Percentiles rank a stretch among this genome's conserved stretches.
Evolutionary conservation across 2,329 filamentous ascomycete genomes (phyloP).

Genomic region (Microsporum audouinii): DNA sequence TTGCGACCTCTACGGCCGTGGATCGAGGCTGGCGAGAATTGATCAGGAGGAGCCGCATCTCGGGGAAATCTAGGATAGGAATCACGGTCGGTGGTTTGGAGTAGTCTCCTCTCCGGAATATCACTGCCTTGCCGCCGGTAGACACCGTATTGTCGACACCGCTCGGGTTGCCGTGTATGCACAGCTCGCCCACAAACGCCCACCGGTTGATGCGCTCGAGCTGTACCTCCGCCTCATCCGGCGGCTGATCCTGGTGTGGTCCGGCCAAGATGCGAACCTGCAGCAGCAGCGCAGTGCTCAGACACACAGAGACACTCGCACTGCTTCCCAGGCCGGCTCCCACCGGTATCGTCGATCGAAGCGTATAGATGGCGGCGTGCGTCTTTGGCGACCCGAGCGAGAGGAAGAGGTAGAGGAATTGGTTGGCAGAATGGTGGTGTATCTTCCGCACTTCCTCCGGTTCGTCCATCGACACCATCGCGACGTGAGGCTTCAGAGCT

Average conservation of each 20-base stretch:
- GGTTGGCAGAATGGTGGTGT: constrained; percentile 66
- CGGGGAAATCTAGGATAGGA: constrained; percentile 76
- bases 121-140: constrained; percentile 82
- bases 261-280: constrained; percentile 82
- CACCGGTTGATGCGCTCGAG: constrained; percentile 93
- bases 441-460: constrained; percentile 67
- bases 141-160: constrained; percentile 96
- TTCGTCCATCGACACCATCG: constrained; percentile 54
- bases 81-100: constrained; percentile 63
- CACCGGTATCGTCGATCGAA: constrained; percentile 79
- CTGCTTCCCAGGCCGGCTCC: constrained; percentile 79
- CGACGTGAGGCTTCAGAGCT: constrained; percentile 69
- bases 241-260: constrained; percentile 81
- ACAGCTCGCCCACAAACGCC: constrained; percentile 95
- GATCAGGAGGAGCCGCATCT: constrained; percentile 78
- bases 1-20: constrained; percentile 73
- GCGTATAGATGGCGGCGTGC: constrained; percentile 65
- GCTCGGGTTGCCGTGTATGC: constrained; percentile 92
- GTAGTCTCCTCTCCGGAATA: constrained; percentile 75
- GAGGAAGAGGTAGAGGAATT: constrained; percentile 78
- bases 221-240: constrained; percentile 76
- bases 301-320: constrained; percentile 71
- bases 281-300: constrained; percentile 63
- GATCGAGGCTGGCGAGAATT: constrained; percentile 83
- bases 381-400: constrained; percentile 65